These are phyloP conservation scores for Cutaneotrichosporon curvatum DNA, from an alignment of 1,284 basidiomycete genomes.

Conservation along the genomic window DNA sequence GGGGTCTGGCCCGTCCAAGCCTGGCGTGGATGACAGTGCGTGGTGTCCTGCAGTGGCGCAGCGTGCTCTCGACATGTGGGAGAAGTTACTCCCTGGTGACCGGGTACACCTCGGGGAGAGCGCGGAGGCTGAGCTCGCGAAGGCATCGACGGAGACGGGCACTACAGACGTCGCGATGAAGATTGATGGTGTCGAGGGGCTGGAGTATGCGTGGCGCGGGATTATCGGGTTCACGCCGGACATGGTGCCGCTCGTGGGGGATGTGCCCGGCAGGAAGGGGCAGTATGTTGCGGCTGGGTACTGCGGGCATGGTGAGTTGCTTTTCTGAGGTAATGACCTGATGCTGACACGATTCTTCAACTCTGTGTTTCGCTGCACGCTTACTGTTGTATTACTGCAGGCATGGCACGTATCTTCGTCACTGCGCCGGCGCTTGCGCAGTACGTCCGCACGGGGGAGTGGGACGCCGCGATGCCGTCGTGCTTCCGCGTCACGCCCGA, in stretches of 20 bases:
- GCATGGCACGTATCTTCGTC: conserved; percentile 42
- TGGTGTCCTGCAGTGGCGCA: conserved; percentile 14
- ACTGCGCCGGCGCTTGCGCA: conserved; percentile 34
- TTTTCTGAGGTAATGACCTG: neutral
- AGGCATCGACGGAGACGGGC: conserved; percentile 6
- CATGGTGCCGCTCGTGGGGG: conserved; percentile 33
- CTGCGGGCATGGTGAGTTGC: conserved; percentile 38
- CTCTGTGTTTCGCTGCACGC: too few species aligned
- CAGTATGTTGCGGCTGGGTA: conserved; percentile 35
- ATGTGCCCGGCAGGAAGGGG: conserved; percentile 27
- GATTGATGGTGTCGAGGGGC: conserved; percentile 18
- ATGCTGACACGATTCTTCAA: neutral
- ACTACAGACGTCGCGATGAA: conserved; percentile 1
- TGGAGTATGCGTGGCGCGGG: conserved; percentile 37
- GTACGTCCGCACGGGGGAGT: conserved; percentile 25
- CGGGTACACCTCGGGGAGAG: conserved; percentile 13
- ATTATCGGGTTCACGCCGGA: conserved; percentile 39
- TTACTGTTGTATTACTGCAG: conserved; percentile 2
- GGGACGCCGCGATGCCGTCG: conserved; percentile 29
- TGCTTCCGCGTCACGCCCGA: conserved; percentile 29
- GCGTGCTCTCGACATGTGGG: conserved; percentile 14
- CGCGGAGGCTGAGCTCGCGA: conserved; percentile 3
- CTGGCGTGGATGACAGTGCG: conserved; percentile 21
- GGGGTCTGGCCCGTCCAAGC: too few species aligned
- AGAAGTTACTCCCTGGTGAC: conserved; percentile 18